phyloP scores from a whole-genome alignment of 371 early-diverging fungal genomes.

The Cokeromyces recurvatus region DNA sequence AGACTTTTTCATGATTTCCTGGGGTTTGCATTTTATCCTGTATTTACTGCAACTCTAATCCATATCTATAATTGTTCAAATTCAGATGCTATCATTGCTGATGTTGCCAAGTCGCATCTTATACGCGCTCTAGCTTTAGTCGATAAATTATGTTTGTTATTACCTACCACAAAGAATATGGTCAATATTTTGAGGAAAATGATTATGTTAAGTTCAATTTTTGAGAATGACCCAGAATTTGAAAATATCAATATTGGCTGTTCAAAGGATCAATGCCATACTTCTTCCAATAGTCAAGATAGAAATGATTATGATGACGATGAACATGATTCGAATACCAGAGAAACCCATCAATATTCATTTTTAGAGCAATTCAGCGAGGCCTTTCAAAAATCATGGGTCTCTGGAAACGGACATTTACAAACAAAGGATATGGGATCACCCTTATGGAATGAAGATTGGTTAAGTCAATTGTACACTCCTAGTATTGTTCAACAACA shows the following conservation, averaged over 20 bases:
- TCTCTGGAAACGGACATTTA: background rate
- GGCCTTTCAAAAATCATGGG: background rate
- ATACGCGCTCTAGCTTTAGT: conserved; percentile 10
- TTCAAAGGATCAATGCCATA: too few relatives aligned
- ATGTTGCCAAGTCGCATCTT: conserved; percentile 15
- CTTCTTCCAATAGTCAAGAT: too few relatives aligned
- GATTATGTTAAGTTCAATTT: conserved; percentile 4
- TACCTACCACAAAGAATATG: background rate
- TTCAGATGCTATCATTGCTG: conserved; percentile 2
- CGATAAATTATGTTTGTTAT: conserved; percentile 4
- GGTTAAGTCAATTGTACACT: conserved; percentile 11
- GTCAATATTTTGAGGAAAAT: conserved; percentile 9
- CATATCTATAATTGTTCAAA: conserved; percentile 15
- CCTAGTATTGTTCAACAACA: too few relatives aligned
- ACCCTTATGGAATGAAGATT: conserved; percentile 1
- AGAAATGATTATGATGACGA: too few relatives aligned
- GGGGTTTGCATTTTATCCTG: conserved; percentile 29
- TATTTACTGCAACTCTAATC: conserved; percentile 17
- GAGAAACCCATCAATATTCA: background rate
- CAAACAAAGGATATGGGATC: background rate
- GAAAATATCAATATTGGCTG: background rate
- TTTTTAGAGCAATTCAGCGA: background rate
- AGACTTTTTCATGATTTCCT: conserved; percentile 18
- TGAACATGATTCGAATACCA: background rate
- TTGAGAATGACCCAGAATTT: conserved; percentile 2